These are phyloP conservation scores for Aspergillus alliaceus DNA, from an alignment of 2,329 filamentous ascomycete genomes.

Conservation along the genomic window DNA sequence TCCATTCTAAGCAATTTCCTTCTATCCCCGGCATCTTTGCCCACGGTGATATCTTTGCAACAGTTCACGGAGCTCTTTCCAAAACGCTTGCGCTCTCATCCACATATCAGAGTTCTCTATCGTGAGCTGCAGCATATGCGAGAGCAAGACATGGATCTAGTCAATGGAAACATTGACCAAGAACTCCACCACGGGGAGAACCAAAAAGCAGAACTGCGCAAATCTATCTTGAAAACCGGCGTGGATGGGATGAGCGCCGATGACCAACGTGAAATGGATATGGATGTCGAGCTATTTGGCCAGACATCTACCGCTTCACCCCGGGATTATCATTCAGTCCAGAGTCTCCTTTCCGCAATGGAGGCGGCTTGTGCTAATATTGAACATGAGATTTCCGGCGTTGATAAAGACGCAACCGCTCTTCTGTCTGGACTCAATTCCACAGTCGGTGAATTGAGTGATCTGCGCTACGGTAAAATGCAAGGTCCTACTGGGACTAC, in stretches of 20 bases:
- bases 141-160: constrained; percentile 65
- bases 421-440: constrained; percentile 63
- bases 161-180: constrained; percentile 55
- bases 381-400: constrained; percentile 64
- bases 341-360: constrained; percentile 67
- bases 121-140: constrained; percentile 76
- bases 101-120: constrained; percentile 71
- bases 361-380: constrained; percentile 65
- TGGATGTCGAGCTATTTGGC: constrained; percentile 62
- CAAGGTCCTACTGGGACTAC: constrained; percentile 53
- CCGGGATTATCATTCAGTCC: constrained; percentile 59
- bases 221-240: constrained; percentile 29
- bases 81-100: constrained; percentile 61
- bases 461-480: constrained; percentile 77
- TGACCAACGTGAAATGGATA: constrained; percentile 41
- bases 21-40: constrained; percentile 71
- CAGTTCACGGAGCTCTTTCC: constrained; percentile 79
- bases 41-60: constrained; percentile 69
- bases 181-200: constrained; percentile 37
- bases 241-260: constrained; percentile 33
- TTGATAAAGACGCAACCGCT: constrained; percentile 64
- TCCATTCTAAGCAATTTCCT: constrained; percentile 77
- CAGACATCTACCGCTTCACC: constrained; percentile 37
- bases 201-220: constrained; percentile 40
- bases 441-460: constrained; percentile 72